Conservation (phyloP, 2,329 filamentous ascomycete species). For the Alternaria hordeiaustralica region DNA sequence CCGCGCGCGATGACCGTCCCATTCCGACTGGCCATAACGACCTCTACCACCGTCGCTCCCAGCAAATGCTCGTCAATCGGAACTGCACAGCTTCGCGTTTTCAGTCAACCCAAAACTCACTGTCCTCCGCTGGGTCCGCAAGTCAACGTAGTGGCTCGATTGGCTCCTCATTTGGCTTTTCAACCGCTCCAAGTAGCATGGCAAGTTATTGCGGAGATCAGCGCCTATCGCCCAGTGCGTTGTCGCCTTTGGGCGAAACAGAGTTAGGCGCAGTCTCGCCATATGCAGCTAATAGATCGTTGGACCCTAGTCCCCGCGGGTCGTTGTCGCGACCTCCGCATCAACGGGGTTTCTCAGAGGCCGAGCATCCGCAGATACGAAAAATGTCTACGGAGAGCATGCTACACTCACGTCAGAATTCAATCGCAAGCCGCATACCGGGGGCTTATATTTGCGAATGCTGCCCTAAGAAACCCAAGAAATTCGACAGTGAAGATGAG, state of each 20-base stretch:
- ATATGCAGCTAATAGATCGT: constrained; percentile 57
- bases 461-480: constrained; percentile 96
- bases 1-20: constrained; percentile 54
- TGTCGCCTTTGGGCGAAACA: constrained; percentile 65
- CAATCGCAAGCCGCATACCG: constrained; percentile 58
- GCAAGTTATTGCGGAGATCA: constrained; percentile 69
- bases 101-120: constrained; percentile 64
- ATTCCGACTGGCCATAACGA: constrained; percentile 54
- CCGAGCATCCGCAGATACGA: constrained; percentile 47
- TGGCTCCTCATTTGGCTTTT: constrained; percentile 66
- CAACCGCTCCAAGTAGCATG: constrained; percentile 66
- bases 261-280: constrained; percentile 62
- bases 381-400: constrained; percentile 58
- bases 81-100: constrained; percentile 62
- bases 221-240: constrained; percentile 64
- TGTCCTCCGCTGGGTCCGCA: constrained; percentile 68
- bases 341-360: constrained; percentile 52
- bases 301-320: constrained; percentile 52
- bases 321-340: constrained; percentile 49
- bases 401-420: constrained; percentile 56
- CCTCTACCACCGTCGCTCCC: constrained; percentile 61
- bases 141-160: constrained; percentile 67
- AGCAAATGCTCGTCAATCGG: constrained; percentile 62
- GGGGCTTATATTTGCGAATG: constrained; percentile 83
- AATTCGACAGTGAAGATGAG: constrained; percentile 85